These are phyloP conservation scores for Ensete glaucum DNA, from an alignment of 176 grass and related monocot species.

Conservation along the genomic window DNA sequence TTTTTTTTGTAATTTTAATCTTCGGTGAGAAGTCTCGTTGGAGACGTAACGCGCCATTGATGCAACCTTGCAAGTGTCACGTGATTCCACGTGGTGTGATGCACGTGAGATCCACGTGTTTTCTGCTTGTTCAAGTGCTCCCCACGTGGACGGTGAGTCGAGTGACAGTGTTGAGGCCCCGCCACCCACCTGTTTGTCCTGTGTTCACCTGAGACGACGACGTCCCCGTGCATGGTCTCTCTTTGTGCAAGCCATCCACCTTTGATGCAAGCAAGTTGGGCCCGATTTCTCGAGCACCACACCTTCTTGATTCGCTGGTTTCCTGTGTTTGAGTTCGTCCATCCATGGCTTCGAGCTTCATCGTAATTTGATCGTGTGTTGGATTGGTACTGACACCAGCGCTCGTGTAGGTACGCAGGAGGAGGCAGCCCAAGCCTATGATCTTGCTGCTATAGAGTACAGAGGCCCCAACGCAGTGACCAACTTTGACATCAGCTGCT, in stretches of 20 bases:
- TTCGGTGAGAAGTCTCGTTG: neutral
- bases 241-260: neutral
- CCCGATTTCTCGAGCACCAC: neutral
- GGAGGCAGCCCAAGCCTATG: slow-evolving; percentile 90
- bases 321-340: neutral
- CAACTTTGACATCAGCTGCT: slow-evolving; percentile 77
- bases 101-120: neutral
- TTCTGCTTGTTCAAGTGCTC: neutral
- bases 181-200: neutral
- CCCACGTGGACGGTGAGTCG: neutral
- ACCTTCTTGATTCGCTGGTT: too few relatives aligned
- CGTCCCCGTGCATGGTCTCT: neutral
- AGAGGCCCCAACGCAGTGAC: slow-evolving; percentile 69
- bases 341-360: too few relatives aligned
- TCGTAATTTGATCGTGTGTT: too few relatives aligned
- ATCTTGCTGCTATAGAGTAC: slow-evolving; percentile 89
- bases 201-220: neutral
- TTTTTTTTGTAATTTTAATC: too few relatives aligned
- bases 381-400: too few relatives aligned
- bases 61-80: neutral
- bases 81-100: neutral
- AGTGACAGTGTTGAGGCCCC: neutral
- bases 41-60: neutral
- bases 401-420: slow-evolving; percentile 62
- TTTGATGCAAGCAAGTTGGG: neutral